Conservation (phyloP, 495 filamentous ascomycete species). For the Letharia columbiana region DNA sequence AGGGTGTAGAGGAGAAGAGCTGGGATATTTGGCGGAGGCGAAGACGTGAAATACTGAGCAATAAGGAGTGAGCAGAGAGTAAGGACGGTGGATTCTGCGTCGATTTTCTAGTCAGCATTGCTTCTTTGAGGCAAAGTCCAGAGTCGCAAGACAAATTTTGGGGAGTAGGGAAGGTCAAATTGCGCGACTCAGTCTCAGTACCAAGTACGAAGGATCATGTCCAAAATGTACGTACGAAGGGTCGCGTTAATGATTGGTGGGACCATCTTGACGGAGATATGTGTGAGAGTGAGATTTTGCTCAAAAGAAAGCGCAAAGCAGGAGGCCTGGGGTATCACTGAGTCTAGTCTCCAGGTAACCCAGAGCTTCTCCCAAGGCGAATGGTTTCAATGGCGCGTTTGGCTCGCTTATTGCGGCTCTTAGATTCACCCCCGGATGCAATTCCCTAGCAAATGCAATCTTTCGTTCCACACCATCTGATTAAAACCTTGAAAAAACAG, state of each 20-base stretch:
- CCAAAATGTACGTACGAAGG: slow-evolving; percentile 31
- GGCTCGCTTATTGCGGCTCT: background rate
- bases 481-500: no score
- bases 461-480: no score
- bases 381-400: background rate
- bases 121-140: no score
- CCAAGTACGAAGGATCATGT: no score
- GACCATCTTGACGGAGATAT: slow-evolving; percentile 23
- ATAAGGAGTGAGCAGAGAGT: slow-evolving; percentile 70
- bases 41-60: slow-evolving; percentile 35
- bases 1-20: slow-evolving; percentile 73
- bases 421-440: no score
- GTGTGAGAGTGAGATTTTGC: background rate
- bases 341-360: background rate
- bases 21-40: slow-evolving; percentile 44
- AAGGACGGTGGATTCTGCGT: slow-evolving; percentile 51
- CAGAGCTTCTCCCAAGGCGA: background rate
- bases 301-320: background rate
- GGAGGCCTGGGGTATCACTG: background rate
- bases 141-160: no score
- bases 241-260: slow-evolving; percentile 57
- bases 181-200: no score
- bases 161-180: no score
- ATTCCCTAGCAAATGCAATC: no score
- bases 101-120: no score